Base-by-base conservation (phyloP, 768 basidiomycete genomes). In the Suillus paluster region DNA sequence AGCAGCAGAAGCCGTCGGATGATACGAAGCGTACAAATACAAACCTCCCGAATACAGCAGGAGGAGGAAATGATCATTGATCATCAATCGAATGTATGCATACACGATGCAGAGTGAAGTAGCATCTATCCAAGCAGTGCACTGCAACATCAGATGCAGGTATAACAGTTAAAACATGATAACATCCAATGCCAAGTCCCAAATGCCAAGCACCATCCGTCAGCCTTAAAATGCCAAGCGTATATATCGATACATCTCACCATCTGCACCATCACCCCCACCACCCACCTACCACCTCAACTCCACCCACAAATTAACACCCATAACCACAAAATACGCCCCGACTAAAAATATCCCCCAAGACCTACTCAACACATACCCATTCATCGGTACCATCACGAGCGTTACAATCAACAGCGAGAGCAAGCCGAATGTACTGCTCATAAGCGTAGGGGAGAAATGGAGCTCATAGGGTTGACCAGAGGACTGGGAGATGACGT, bases 301-400 rank as follows among this genome's bases (percentile, higher is more conserved):
- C 73, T 98, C 95, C 25, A 96, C 93, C 55, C 87, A 75, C 56
- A 98, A 76, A 68, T 94, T 97, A 60, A 86, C 78, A 6, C 79
- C 73, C 92, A 97, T 97, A 64, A 97, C 83, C 21, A 81, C 78
- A 33, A 82, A 68, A 70, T 99, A 99, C 19, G 84, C 86, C 10
- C 77, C 70, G 49, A 97, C 88, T 66, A 98, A 80, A 67, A 91
- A 84, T 30, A 90, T 67, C 0, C 95, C 96, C 95, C 95, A 98
- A 53, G 81, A 78, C 57, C 89, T 80, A 42, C 91, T 88, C 50
- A 99, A 83, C 68, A 85, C 80, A 71, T 91, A 99, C 33, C 85
- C 87, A 68, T 97, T 96, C 60, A 89, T 70, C 1, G 97, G 96
- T 0, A 99, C 93, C 66, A 91, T 85, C 54, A 96, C 75, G 42